Percentiles rank a stretch among this genome's conserved stretches.
These are phyloP conservation scores for Fomitopsis schrenkii DNA, from an alignment of 1,284 basidiomycete genomes.

Conservation along the genomic window DNA sequence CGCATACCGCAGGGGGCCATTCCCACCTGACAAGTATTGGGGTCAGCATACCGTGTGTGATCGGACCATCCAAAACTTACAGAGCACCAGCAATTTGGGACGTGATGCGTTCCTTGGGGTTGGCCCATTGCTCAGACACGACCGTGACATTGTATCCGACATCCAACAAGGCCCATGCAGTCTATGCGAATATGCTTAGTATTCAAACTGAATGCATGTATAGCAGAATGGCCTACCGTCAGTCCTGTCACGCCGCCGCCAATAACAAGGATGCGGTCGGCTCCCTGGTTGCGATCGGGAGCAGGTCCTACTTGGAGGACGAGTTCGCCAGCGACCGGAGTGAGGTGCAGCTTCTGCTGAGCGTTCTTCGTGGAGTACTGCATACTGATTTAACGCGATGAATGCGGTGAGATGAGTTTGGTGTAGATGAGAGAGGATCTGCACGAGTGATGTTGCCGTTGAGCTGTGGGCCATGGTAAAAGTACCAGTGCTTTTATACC, in stretches of 20 bases:
- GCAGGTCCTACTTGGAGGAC: not conserved
- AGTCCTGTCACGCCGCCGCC: slow-evolving; percentile 26
- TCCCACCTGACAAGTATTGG: slow-evolving; percentile 24
- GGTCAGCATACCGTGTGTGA: not conserved
- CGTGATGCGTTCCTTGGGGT: slow-evolving; percentile 23
- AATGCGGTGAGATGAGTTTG: not conserved
- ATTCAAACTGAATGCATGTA: not conserved
- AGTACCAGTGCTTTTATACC: too few relatives aligned
- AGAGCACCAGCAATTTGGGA: slow-evolving; percentile 30
- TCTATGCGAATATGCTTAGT: slow-evolving; percentile 1
- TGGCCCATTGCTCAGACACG: slow-evolving; percentile 23
- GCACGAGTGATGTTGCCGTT: too few relatives aligned
- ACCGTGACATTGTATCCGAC: slow-evolving; percentile 29
- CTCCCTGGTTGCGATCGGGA: not conserved
- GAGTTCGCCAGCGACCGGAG: not conserved
- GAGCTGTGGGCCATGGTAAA: too few relatives aligned
- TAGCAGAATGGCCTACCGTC: not conserved
- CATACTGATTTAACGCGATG: too few relatives aligned
- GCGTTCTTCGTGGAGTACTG: not conserved
- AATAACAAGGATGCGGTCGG: slow-evolving; percentile 16
- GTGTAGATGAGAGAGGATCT: not conserved
- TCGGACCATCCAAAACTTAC: slow-evolving; percentile 8
- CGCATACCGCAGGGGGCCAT: slow-evolving; percentile 33
- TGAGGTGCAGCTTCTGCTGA: not conserved
- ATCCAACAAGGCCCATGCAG: slow-evolving; percentile 30